These are phyloP conservation scores for Naganishia cerealis DNA, from an alignment of 1,284 basidiomycete genomes.

Conservation along the genomic window DNA sequence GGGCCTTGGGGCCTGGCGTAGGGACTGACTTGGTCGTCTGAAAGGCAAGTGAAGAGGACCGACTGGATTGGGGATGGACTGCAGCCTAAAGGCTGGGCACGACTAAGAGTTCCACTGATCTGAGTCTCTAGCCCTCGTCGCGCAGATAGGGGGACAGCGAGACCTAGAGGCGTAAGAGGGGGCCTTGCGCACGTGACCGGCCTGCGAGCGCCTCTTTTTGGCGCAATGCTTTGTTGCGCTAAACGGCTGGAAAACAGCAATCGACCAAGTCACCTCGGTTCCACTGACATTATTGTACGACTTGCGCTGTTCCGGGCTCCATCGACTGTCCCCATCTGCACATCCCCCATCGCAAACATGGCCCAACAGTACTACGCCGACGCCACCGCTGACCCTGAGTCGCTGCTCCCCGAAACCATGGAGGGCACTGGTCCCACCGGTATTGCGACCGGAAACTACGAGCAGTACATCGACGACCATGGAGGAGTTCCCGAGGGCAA, in stretches of 20 bases:
- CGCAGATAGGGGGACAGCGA: too few relatives aligned
- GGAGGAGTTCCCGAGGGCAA: not conserved
- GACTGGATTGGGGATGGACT: too few relatives aligned
- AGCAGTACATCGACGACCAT: conserved; percentile 32
- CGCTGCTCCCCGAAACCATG: conserved; percentile 25
- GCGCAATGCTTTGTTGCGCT: not conserved
- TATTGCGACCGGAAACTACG: conserved; percentile 22
- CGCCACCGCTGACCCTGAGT: conserved; percentile 27
- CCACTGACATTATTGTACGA: not conserved
- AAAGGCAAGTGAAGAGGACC: too few relatives aligned
- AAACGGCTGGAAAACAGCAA: conserved; percentile 9
- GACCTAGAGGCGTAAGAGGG: too few relatives aligned
- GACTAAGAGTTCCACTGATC: too few relatives aligned
- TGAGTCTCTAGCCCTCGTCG: too few relatives aligned
- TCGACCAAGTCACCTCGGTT: not conserved
- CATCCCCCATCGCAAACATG: conserved; percentile 16
- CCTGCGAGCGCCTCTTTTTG: not conserved
- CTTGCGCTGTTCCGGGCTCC: not conserved
- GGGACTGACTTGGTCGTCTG: too few relatives aligned
- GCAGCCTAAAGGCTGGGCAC: too few relatives aligned
- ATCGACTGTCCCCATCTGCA: not conserved
- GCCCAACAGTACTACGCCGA: conserved; percentile 30
- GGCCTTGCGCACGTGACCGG: too few relatives aligned
- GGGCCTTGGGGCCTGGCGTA: too few relatives aligned
- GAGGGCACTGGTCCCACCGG: not conserved